Evolutionary conservation across 148 eudicot genomes (phyloP), one percentile per base, ranked within the genome.

Genomic region (Rhododendron griersonianum): DNA sequence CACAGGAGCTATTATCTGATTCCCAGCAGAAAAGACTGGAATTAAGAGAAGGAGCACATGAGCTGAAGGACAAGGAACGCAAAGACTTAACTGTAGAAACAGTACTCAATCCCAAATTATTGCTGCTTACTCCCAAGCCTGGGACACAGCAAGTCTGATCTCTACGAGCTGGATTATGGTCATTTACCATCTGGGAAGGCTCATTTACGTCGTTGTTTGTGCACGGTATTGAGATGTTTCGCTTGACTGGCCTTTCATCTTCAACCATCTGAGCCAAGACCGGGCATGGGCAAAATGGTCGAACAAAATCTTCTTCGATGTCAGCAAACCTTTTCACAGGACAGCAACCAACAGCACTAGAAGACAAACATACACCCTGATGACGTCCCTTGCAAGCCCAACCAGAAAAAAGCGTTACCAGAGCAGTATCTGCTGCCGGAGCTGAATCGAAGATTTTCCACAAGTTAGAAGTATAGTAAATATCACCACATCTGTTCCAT

Each of bases 11-110:
- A 83, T 87, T 88, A 73, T 94, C 98, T 82, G 97, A 86, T 91
- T 96, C 98, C 99, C 98, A 95, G 83, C 90, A 93, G 89, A 95
- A 96, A 89, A 96, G 98, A 89, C 98, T 93, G 73, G 98, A 96
- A 87, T 90, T 94, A 74, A 96, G 92, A 85, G 99, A 96, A 85
- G 99, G 99, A 55, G 96, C 95, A 87, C 90, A 87, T 30, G 98
- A 92, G 86, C 95, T 91, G 87, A 93, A 94, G 82, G 99, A 94
- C 71, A 95, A 92, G 50, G 97, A 93, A 55, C 99, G 96, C 83
- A 93, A 86, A 84, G 99, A 95, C 89, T 96, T 96, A 13, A 92
- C 93, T 84, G 93, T 81, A 87, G 92, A 89, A 35, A 94, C 84
- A 85, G 98, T 87, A 83, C 81, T 88, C 59, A 89, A 86, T 67